Conservation (phyloP, 805 yeast genomes). For the Kluyveromyces aestuarii region DNA sequence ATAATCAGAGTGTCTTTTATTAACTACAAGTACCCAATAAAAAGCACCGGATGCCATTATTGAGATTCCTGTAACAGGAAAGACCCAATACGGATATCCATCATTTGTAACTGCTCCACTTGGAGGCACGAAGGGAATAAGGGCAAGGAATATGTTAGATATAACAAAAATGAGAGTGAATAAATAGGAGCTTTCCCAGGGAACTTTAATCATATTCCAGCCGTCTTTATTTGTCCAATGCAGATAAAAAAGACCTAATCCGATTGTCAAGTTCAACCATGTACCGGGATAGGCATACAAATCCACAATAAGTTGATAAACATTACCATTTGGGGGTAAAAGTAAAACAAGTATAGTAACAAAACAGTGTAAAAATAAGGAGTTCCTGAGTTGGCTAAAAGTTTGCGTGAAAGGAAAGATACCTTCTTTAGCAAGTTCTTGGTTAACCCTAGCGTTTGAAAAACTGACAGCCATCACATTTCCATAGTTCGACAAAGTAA, state of each 20-base stretch:
- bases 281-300: conserved; percentile 57
- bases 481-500: conserved; percentile 55
- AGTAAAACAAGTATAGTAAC: conserved; percentile 45
- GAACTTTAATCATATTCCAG: conserved; percentile 21
- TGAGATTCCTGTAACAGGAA: conserved; percentile 44
- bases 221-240: conserved; percentile 40
- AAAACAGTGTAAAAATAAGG: conserved; percentile 46
- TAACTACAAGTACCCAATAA: conserved; percentile 24
- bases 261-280: conserved; percentile 44
- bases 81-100: conserved; percentile 46
- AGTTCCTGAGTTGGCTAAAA: conserved; percentile 37
- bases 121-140: conserved; percentile 51
- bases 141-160: conserved; percentile 41
- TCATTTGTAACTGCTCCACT: conserved; percentile 26
- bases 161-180: conserved; percentile 32
- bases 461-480: conserved; percentile 56
- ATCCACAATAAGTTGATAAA: conserved; percentile 55
- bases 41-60: conserved; percentile 36
- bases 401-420: conserved; percentile 40
- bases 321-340: conserved; percentile 54
- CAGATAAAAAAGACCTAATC: conserved; percentile 35
- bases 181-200: conserved; percentile 23
- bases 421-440: conserved; percentile 44
- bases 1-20: background rate
- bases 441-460: conserved; percentile 51